Evolutionary conservation across 169 alveolate genomes (phyloP), one percentile per base, ranked within the genome.

Genomic region (Plasmodium gaboni): DNA sequence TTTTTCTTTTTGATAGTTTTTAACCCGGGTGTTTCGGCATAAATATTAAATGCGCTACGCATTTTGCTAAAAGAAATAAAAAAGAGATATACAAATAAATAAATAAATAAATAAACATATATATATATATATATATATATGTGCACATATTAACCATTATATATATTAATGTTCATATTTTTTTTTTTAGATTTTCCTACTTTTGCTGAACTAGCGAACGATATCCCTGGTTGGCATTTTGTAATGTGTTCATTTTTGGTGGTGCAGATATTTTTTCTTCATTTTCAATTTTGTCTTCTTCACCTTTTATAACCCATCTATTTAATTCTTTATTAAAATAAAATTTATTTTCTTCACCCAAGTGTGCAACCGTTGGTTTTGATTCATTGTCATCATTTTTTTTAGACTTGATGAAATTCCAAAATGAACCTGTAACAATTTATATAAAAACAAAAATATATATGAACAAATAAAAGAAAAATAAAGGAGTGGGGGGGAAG

Each of bases 261-360:
- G 91, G 91, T 6, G 91, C 86, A 0, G 69, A 51, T 24, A 69
- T 28, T 38, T 78, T 68, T 42, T 60, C 85, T 17, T 73, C 92
- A 51, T 22, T 71, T 28, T 87, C 88, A 26, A 92, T 92, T 80
- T 92, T 87, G 24, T 92, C 95, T 69, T 95, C 97, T 55, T 95
- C 97, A 59, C 97, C 97, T 32, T 94, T 92, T n/a, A 95, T 94
- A 13, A 95, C 97, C 97, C 97, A 95, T 53, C 96, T 73, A 69
- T 93, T 94, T 38, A 95, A 88, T 46, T 95, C 96, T 71, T 95
- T 94, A 70, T 95, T 95, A 92, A 93, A 95, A 74, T 95, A 95
- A 53, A 95, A 93, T 87, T 94, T 93, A 73, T 95, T 95, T 64
- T 95, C 97, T 88, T 94, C 97, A 2, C 97, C 97, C 76, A 95